Base-by-base conservation (phyloP, 2,329 filamentous ascomycete species). In the Fusarium metavorans region DNA sequence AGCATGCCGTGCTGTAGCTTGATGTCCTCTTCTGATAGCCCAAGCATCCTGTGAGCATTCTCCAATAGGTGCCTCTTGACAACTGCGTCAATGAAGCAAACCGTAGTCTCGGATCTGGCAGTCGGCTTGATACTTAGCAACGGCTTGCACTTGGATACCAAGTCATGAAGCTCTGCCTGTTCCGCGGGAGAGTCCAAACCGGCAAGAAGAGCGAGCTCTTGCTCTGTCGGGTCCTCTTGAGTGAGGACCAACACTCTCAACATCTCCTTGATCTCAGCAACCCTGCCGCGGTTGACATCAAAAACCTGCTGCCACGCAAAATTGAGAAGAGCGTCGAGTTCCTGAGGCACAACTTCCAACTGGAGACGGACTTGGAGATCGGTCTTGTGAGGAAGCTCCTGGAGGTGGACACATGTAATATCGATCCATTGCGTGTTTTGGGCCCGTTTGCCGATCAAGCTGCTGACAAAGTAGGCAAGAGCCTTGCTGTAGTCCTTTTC, bases 361-460 rank as follows among this genome's bases (percentile, higher is more conserved):
- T 83, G 73, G 10, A 79, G 80, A 9, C 84, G 82, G 35, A 85
- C 83, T 52, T 78, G 80, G 2, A 85, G 75, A 18, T 85, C 83
- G n/a, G 79, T 83, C 16, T 82, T 79, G 2, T 79, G 78, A 2
- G 83, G 81, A 5, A 85, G 76, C 20, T 84, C 83, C n/a, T 82
- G 77, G 1, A 85, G 80, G 25, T 84, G 83, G 59, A 84, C 81
- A 35, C 82, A 84, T 2, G 84, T 83, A 4, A 85, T 84, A 30
- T 85, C 84, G 32, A 85, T 85, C 84, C 84, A 85, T 32, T 85
- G 83, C 0, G 82, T 85, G 58, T 84, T 85, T 9, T 84, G 83
- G 0, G 84, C 84, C 35, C 84, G 79, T 39, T 80, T 83, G 0
- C 84, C 84, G 6, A 85, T 84, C 4, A 85, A 74, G 60, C 84